Conservation (phyloP, 129 eudicot genomes). For the Deinandra increscens region DNA sequence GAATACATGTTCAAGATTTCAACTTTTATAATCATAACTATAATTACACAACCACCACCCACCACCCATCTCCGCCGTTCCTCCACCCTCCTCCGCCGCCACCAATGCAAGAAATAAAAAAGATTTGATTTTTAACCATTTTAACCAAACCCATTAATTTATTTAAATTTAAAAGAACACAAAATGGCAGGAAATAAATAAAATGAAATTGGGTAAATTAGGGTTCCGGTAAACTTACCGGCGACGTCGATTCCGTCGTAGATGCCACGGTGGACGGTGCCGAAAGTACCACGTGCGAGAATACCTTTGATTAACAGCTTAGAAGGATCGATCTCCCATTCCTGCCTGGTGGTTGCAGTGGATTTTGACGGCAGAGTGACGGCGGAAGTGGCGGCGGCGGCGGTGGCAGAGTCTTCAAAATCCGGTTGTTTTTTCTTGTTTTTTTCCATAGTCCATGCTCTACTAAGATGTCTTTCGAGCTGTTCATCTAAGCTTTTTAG, state of each 20-base stretch:
- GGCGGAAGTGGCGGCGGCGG: slow-evolving; percentile 19
- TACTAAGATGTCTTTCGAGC: slow-evolving; percentile 72
- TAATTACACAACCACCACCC: slow-evolving; percentile 21
- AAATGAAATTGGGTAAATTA: slow-evolving; percentile 2
- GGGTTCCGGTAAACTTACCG: slow-evolving; percentile 40
- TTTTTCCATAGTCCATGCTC: slow-evolving; percentile 76
- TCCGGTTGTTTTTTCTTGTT: slow-evolving; percentile 48
- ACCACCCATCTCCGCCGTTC: slow-evolving; percentile 28
- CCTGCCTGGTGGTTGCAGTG: slow-evolving; percentile 36
- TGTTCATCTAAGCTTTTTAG: slow-evolving; percentile 91
- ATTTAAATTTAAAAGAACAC: too few relatives aligned
- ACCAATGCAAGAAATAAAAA: slow-evolving; percentile 9
- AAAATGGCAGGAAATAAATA: too few relatives aligned
- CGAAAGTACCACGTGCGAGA: slow-evolving; percentile 95
- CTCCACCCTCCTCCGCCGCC: slow-evolving; percentile 23
- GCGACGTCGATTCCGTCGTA: slow-evolving; percentile 93
- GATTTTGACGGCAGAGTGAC: slow-evolving; percentile 12
- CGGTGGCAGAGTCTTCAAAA: slow-evolving; percentile 34
- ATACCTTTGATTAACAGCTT: slow-evolving; percentile 72
- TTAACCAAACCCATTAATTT: too few relatives aligned
- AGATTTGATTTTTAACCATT: too few relatives aligned
- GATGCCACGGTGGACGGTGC: slow-evolving; percentile 93
- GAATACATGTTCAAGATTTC: slow-evolving; percentile 53
- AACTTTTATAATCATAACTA: slow-evolving; percentile 16
- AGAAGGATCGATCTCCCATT: slow-evolving; percentile 93